Conservation (phyloP, 768 basidiomycete genomes). For the Leccinum boreale region DNA sequence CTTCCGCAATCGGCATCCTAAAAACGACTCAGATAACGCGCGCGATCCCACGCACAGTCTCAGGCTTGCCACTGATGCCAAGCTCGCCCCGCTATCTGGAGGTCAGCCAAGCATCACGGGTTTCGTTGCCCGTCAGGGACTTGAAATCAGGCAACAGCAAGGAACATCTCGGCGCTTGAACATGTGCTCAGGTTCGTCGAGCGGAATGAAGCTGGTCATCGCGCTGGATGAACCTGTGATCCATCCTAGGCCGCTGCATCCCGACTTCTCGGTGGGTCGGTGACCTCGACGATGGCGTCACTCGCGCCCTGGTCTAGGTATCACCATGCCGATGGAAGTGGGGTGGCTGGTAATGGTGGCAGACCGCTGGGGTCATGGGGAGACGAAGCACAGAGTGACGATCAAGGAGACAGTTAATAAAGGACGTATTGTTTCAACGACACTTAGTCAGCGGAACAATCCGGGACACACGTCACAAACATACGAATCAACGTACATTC, state of each 20-base stretch:
- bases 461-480: background rate
- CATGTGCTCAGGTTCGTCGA: background rate
- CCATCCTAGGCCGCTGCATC: background rate
- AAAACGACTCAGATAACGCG: background rate
- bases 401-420: too few relatives aligned
- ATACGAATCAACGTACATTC: background rate
- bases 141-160: slow-evolving; percentile 36
- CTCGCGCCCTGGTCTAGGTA: too few relatives aligned
- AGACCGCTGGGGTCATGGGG: too few relatives aligned
- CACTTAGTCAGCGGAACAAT: background rate
- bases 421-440: too few relatives aligned
- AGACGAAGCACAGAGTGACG: too few relatives aligned
- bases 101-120: slow-evolving; percentile 23
- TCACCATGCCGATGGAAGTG: too few relatives aligned
- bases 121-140: slow-evolving; percentile 16
- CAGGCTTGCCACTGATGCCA: slow-evolving; percentile 49
- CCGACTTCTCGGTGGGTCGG: background rate
- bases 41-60: slow-evolving; percentile 39
- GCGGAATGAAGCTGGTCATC: background rate
- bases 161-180: slow-evolving; percentile 47
- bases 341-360: too few relatives aligned
- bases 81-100: slow-evolving; percentile 41
- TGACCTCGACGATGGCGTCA: too few relatives aligned
- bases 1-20: background rate
- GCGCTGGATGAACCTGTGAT: background rate